Percentiles rank a stretch among this genome's conserved stretches.
These are phyloP conservation scores for Mycocentrospora acerina DNA, from an alignment of 2,329 filamentous ascomycete genomes.

Conservation along the genomic window DNA sequence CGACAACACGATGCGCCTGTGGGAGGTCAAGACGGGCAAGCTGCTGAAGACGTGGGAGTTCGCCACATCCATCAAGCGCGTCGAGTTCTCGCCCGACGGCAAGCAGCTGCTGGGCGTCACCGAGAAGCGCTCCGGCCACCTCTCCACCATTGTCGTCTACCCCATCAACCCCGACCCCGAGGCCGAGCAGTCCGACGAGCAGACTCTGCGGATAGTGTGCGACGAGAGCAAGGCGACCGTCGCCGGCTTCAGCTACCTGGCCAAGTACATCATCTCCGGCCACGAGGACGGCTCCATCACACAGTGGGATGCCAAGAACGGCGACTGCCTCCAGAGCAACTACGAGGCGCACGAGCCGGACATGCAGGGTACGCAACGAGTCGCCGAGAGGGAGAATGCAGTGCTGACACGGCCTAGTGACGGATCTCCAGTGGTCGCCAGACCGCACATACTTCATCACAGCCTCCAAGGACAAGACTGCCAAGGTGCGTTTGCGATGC, in stretches of 20 bases:
- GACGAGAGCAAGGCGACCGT: constrained; percentile 93
- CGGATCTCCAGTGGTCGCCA: constrained; percentile 89
- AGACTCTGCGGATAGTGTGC: constrained; percentile 82
- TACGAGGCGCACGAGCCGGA: constrained; percentile 84
- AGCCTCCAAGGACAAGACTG: constrained; percentile 94
- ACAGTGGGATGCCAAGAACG: constrained; percentile 87
- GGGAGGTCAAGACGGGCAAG: constrained; percentile 92
- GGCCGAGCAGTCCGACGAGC: constrained; percentile 82
- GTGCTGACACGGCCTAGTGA: constrained; percentile 75
- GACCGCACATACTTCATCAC: constrained; percentile 99
- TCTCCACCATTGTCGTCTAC: constrained; percentile 90
- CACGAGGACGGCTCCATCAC: constrained; percentile 96
- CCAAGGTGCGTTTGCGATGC: constrained; percentile 63
- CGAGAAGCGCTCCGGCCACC: constrained; percentile 96
- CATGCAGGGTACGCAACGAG: constrained; percentile 63
- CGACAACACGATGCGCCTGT: constrained; percentile 97
- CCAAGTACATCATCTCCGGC: constrained; percentile 94
- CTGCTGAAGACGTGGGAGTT: constrained; percentile 98
- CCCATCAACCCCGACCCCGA: constrained; percentile 83
- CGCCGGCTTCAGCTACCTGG: constrained; percentile 91
- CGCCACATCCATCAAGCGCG: constrained; percentile 92
- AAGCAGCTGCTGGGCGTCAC: constrained; percentile 88
- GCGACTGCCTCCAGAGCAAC: constrained; percentile 77
- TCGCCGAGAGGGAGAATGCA: neutral
- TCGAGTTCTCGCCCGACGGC: constrained; percentile 96